Conservation (phyloP, 768 basidiomycete genomes). For the Leccinum barrowsii region DNA sequence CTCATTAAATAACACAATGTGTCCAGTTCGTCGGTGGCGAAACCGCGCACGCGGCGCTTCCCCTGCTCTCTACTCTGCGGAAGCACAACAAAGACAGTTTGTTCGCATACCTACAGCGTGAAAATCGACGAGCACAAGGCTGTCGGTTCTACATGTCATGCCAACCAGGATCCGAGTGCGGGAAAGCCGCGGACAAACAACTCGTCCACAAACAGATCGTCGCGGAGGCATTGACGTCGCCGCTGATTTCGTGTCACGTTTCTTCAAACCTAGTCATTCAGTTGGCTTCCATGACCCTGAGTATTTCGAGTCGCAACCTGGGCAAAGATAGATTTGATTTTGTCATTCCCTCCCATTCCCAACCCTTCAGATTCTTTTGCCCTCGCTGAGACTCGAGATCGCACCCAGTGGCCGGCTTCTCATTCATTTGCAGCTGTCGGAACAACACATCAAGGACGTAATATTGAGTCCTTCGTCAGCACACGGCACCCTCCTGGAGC, state of each 20-base stretch:
- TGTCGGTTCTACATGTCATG: slow-evolving; percentile 22
- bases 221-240: slow-evolving; percentile 75
- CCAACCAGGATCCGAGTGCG: slow-evolving; percentile 1
- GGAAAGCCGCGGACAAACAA: slow-evolving; percentile 12
- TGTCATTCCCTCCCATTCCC: background rate
- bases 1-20: too few relatives aligned
- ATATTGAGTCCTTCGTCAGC: background rate
- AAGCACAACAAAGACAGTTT: slow-evolving; percentile 68
- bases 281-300: background rate
- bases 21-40: slow-evolving; percentile 88
- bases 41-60: slow-evolving; percentile 63
- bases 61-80: slow-evolving; percentile 61
- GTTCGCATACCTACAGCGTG: slow-evolving; percentile 70
- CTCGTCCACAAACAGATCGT: slow-evolving; percentile 60
- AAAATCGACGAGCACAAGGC: slow-evolving; percentile 70
- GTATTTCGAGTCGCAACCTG: background rate
- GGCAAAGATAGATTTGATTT: background rate
- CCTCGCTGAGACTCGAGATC: background rate
- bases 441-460: background rate
- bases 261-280: background rate
- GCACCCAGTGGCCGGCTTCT: background rate
- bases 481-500: background rate
- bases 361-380: background rate
- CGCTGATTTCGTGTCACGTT: slow-evolving; percentile 56
- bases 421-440: background rate